phyloP scores from a whole-genome alignment of 441 rosid genomes.

The Croton laevigatus region DNA sequence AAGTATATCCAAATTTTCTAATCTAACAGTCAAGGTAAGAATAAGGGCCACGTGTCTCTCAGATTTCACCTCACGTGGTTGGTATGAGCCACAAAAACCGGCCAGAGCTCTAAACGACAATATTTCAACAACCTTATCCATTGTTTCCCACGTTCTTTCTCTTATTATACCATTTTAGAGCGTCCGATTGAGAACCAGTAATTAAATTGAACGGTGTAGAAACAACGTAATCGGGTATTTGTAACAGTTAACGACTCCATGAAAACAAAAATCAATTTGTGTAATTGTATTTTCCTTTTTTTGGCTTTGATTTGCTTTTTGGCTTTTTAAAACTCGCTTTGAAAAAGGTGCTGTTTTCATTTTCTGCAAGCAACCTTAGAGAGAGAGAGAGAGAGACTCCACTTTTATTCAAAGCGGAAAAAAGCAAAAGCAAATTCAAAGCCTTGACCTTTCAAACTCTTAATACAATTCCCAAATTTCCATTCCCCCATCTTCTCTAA shows the following conservation, averaged over 20 bases:
- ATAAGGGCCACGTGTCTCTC: conserved; percentile 23
- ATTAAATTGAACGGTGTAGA: conserved; percentile 29
- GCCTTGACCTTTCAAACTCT: not conserved
- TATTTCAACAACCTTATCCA: conserved; percentile 26
- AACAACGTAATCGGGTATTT: not conserved
- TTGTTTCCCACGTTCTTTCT: conserved; percentile 1
- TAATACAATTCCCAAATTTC: not conserved
- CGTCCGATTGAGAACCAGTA: conserved; percentile 29
- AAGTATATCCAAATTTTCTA: conserved; percentile 26
- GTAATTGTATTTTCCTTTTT: not conserved
- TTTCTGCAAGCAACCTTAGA: not conserved
- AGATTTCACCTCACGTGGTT: conserved; percentile 3
- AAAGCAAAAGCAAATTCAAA: conserved; percentile 8
- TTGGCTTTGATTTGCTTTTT: conserved; percentile 13
- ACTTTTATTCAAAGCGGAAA: conserved; percentile 5
- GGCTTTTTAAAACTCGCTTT: conserved; percentile 4
- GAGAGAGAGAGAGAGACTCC: not conserved
- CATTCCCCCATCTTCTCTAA: not conserved
- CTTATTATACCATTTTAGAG: conserved; percentile 6
- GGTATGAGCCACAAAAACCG: conserved; percentile 19
- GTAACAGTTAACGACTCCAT: conserved; percentile 23
- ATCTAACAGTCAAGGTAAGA: not conserved
- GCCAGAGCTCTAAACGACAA: not conserved
- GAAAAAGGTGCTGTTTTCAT: not conserved
- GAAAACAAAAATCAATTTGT: not conserved